Base-by-base conservation (phyloP, 768 basidiomycete species). In the Butyriboletus loyo region DNA sequence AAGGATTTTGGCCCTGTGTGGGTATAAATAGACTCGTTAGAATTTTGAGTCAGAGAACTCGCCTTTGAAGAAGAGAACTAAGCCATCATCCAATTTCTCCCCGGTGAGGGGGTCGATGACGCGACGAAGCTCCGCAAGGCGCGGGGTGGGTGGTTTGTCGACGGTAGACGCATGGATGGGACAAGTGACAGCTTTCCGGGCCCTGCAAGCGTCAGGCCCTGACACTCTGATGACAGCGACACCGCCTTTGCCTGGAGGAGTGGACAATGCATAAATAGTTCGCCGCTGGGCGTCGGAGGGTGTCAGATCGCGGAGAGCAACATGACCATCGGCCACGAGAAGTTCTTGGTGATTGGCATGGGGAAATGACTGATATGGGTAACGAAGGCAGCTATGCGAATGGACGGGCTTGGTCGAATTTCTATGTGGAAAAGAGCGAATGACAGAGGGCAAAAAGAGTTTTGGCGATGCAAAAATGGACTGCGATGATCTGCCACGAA, bases 231-330 rank as follows among this genome's bases (percentile, higher is more conserved):
- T 72, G 35, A 96, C 84, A 1, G 85, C 90, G 17, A 96, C 79
- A 15, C 92, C 93, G 4, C 81, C 91, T 55, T 86, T 92, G 1
- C 92, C 93, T 3, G 87, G 83, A 2, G 92, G 89, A 0, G 92
- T 93, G 0, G 92, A 90, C 25, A 94, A 76, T 1, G 92, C 93
- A 65, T 88, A 96, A 41, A 96, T 90, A 3, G 93, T 95, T 22
- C 69, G 62, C n/a, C 77, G 73, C 64, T 90, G 86, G 6, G 85
- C 70, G 41, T 77, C 75, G 11, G 78, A 79, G 38, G 58, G 67
- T 0, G 67, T 64, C 7, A 66, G 58, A 10, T 55, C 25, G 11
- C 22, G 19, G 11, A 11, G 19, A 47, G 25, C 2, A 14, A 22
- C 2, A 27, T 25, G 11, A 6, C 30, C 9, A 25, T 46, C 17